Base-by-base conservation (phyloP, 2,329 filamentous ascomycete species). In the Zalaria sp. region DNA sequence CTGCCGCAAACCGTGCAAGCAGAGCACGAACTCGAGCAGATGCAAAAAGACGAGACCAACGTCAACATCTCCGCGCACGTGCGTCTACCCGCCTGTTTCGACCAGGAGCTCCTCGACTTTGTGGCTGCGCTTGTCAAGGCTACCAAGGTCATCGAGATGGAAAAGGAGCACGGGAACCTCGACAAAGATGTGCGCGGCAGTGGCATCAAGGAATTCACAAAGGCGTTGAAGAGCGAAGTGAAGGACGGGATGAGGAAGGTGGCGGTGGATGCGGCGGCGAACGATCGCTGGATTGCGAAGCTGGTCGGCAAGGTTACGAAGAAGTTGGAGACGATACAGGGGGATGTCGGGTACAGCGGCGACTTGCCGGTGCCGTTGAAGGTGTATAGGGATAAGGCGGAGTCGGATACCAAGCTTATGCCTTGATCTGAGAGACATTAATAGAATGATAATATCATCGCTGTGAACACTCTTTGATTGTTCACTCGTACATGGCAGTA, bases 61-160 rank as follows among this genome's bases (percentile, higher is more conserved):
- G 65, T 73, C 44, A 61, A 58, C 28, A 56, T 73, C 36, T 62
- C 60, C 31, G 64, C 66, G 1, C 69, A 73, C 44, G 68, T 59
- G 3, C 63, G 64, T 35, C 54, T 74, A 2, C 71, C 71, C 0
- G 66, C 67, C 1, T 54, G 58, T 3, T 69, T 73, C 45, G 63
- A 71, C 43, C 69, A 73, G 45, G 63, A 65, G 18, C 57, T 74
- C 3, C 63, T 75, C 40, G 66, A 71, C 48, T 74, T 72, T 52
- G 57, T 67, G n/a, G 69, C 70, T 1, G 69, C 70, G 1, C 56
- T 73, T 1, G 64, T 73, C n/a, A 75, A 74, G 49, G 70, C 71
- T 0, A 72, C 65, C n/a, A 74, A 74, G 46, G 62, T 74, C 32
- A 69, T 73, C 37, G 71, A 74, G 48, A 47, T 57, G 43, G 51